Conservation (phyloP, 176 grass and related monocot genomes). For the Saccharum spontaneum region DNA sequence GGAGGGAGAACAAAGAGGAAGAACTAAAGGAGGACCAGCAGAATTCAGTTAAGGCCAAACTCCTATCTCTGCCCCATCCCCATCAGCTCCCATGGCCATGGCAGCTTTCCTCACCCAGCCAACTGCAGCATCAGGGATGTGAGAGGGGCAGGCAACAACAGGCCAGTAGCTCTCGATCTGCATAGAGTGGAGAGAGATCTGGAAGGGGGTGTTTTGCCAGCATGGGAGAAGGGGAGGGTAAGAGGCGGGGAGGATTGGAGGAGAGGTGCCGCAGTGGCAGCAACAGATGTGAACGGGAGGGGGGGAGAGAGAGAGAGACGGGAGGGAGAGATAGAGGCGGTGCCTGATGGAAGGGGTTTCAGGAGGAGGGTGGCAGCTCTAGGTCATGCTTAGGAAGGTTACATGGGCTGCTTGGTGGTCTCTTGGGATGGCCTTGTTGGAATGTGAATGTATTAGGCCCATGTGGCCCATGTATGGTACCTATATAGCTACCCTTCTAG, state of each 20-base stretch:
- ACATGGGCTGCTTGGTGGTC: too few species aligned
- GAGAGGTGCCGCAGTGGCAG: not conserved
- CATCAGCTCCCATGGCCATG: not conserved
- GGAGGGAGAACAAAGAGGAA: not conserved
- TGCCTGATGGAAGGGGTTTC: not conserved
- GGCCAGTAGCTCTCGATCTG: not conserved
- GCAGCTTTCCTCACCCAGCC: not conserved
- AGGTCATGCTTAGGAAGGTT: too few species aligned
- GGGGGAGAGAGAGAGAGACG: too few species aligned
- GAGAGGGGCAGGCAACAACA: not conserved
- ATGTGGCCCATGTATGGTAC: too few species aligned
- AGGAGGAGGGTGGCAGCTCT: not conserved
- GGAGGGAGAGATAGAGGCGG: not conserved
- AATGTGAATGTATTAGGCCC: too few species aligned
- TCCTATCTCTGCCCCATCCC: not conserved
- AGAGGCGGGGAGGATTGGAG: not conserved
- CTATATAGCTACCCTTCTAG: too few species aligned
- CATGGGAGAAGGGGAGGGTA: not conserved
- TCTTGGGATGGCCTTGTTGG: too few species aligned
- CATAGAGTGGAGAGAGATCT: not conserved
- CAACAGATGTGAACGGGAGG: not conserved
- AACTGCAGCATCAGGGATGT: not conserved
- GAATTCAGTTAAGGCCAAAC: not conserved
- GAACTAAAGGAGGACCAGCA: not conserved
- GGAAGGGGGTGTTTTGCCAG: not conserved